Percentiles rank a stretch among this genome's conserved stretches.
Evolutionary conservation across 108 stramenopile genomes (phyloP).

Genomic region (Pseudonitzschia delicatissima): DNA sequence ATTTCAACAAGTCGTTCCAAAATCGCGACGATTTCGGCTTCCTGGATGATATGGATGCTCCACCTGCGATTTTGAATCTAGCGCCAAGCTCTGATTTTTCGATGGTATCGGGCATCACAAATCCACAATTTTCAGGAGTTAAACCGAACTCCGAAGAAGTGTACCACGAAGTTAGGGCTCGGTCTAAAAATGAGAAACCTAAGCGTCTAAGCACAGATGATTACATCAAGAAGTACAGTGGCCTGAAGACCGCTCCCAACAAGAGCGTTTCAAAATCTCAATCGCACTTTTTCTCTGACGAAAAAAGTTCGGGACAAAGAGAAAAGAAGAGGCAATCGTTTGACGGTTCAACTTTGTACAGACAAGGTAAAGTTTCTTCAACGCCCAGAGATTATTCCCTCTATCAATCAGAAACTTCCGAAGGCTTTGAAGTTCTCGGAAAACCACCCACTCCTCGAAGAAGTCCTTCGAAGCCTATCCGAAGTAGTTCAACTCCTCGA

Average conservation of each 20-base stretch:
- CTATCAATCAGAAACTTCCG: too few species aligned
- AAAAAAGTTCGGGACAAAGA: neutral
- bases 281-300: conserved; percentile 28
- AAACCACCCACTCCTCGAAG: conserved; percentile 10
- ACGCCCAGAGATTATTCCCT: neutral
- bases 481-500: neutral
- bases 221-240: conserved; percentile 31
- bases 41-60: neutral
- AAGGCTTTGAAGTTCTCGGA: neutral
- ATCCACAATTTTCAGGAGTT: conserved; percentile 13
- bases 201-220: conserved; percentile 25
- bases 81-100: conserved; percentile 25
- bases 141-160: neutral
- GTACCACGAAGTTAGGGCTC: conserved; percentile 3
- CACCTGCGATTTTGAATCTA: conserved; percentile 27
- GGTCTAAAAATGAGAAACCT: conserved; percentile 12
- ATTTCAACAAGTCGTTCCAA: conserved; percentile 12
- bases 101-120: conserved; percentile 42
- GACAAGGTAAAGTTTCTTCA: neutral
- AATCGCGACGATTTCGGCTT: conserved; percentile 18
- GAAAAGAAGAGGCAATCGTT: conserved; percentile 1
- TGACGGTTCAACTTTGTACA: neutral
- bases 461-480: neutral
- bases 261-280: neutral
- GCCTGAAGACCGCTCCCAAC: conserved; percentile 5